A percentile compares a stretch with the other conserved stretches of the same genome.
Evolutionary conservation across 768 basidiomycete genomes (phyloP).

Genomic region (Imleria badia): DNA sequence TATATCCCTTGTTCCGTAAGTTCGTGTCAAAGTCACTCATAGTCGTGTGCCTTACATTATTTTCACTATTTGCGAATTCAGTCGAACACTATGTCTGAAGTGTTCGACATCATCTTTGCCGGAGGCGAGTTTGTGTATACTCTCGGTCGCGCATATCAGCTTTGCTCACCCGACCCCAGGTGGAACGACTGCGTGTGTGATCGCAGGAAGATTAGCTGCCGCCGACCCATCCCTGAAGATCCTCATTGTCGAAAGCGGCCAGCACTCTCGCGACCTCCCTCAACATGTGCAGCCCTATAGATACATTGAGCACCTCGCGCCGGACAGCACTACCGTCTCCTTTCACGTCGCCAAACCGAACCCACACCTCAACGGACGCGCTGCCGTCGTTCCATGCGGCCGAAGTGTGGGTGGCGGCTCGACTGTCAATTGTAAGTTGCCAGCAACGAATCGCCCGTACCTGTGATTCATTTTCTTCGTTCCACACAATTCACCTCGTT

Average conservation of each 20-base stretch:
- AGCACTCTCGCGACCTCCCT: slow-evolving; percentile 45
- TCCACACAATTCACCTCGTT: neutral
- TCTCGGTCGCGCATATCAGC: neutral
- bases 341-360: slow-evolving; percentile 41
- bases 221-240: slow-evolving; percentile 56
- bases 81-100: slow-evolving; percentile 1
- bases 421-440: slow-evolving; percentile 51
- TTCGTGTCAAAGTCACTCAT: too few species aligned
- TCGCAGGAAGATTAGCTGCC: slow-evolving; percentile 49
- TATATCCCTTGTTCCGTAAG: too few species aligned
- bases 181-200: slow-evolving; percentile 55
- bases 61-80: too few species aligned
- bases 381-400: slow-evolving; percentile 44
- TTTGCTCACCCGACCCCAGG: slow-evolving; percentile 19
- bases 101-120: slow-evolving; percentile 55
- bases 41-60: too few species aligned
- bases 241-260: slow-evolving; percentile 60
- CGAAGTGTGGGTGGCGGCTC: slow-evolving; percentile 64
- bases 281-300: slow-evolving; percentile 54
- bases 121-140: slow-evolving; percentile 40
- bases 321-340: slow-evolving; percentile 43
- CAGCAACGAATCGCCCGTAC: too few species aligned
- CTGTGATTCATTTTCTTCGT: neutral
- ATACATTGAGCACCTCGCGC: slow-evolving; percentile 44
- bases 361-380: slow-evolving; percentile 45